phyloP scores from a whole-genome alignment of 441 rosid genomes.

The Bocquillonia castaneifolia region DNA sequence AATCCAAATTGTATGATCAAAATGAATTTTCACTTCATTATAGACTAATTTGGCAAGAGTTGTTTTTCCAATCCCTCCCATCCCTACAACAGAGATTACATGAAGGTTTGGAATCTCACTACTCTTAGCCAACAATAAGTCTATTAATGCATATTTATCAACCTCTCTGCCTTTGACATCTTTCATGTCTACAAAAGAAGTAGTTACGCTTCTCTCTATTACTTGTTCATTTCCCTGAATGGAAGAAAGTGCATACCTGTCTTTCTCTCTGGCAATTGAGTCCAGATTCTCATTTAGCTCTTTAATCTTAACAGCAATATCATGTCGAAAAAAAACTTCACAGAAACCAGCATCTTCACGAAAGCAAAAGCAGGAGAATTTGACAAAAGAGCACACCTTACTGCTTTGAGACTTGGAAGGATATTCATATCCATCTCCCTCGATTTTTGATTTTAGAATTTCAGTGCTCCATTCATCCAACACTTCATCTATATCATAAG shows the following conservation, averaged over 20 bases:
- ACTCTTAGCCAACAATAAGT: background rate
- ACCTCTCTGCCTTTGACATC: slow-evolving; percentile 3
- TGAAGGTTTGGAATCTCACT: background rate
- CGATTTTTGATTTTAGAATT: background rate
- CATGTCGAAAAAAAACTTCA: too few relatives aligned
- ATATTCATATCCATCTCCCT: background rate
- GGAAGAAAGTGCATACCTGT: background rate
- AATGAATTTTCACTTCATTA: background rate
- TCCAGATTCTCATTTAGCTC: slow-evolving; percentile 2
- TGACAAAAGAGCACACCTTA: slow-evolving; percentile 11
- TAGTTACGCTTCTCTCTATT: background rate
- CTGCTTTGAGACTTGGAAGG: background rate
- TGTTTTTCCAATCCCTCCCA: slow-evolving; percentile 6
- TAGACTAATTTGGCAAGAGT: background rate
- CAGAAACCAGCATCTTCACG: background rate
- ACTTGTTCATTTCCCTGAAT: background rate
- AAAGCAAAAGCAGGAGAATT: slow-evolving; percentile 5
- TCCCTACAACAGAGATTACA: background rate
- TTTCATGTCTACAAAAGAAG: background rate
- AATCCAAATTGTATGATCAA: background rate
- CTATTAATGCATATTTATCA: background rate
- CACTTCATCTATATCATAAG: slow-evolving; percentile 8
- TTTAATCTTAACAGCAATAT: slow-evolving; percentile 12
- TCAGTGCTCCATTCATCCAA: slow-evolving; percentile 13
- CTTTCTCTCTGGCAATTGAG: slow-evolving; percentile 4